A percentile compares a stretch with the other conserved stretches of the same genome.
These are phyloP conservation scores for Fusarium sp. DNA, from an alignment of 2,329 filamentous ascomycete genomes.

Conservation along the genomic window DNA sequence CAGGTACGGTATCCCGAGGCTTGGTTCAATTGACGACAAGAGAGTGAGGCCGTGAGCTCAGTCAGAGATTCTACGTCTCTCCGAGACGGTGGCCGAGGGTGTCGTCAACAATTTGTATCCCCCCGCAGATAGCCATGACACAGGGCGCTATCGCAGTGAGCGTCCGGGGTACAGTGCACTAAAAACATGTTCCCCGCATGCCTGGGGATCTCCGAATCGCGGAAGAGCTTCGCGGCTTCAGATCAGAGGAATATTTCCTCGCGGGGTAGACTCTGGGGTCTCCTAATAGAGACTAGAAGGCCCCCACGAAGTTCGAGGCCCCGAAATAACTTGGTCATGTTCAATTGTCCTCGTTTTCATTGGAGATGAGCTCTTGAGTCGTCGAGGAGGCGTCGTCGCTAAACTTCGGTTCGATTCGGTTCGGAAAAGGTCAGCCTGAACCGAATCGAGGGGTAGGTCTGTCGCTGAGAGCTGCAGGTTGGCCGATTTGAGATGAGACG, in stretches of 20 bases:
- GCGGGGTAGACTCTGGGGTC: constrained; percentile 12
- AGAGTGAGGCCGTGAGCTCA: not conserved
- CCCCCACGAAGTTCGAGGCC: constrained; percentile 10
- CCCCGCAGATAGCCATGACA: constrained; percentile 5
- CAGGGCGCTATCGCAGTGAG: constrained; percentile 7
- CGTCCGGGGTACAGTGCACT: constrained; percentile 26
- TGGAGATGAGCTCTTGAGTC: not conserved
- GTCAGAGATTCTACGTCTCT: not conserved
- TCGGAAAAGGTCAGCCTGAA: constrained; percentile 4
- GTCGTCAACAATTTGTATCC: constrained; percentile 33
- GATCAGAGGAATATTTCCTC: not conserved
- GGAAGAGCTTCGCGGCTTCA: constrained; percentile 8
- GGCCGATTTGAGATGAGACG: not conserved
- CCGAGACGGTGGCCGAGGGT: constrained; percentile 18
- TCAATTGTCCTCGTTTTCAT: constrained; percentile 1
- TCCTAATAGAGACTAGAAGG: not conserved
- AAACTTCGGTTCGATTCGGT: constrained; percentile 22
- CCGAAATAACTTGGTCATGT: constrained; percentile 1
- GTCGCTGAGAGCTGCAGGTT: not conserved
- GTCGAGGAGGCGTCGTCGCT: constrained; percentile 6
- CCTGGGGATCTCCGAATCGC: constrained; percentile 15
- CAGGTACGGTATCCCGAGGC: accelerated
- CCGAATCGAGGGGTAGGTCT: not conserved
- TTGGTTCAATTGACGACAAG: not conserved
- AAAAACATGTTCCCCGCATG: constrained; percentile 25